Base-by-base conservation (phyloP, 495 filamentous ascomycete species). In the Annulohypoxylon bovei region DNA sequence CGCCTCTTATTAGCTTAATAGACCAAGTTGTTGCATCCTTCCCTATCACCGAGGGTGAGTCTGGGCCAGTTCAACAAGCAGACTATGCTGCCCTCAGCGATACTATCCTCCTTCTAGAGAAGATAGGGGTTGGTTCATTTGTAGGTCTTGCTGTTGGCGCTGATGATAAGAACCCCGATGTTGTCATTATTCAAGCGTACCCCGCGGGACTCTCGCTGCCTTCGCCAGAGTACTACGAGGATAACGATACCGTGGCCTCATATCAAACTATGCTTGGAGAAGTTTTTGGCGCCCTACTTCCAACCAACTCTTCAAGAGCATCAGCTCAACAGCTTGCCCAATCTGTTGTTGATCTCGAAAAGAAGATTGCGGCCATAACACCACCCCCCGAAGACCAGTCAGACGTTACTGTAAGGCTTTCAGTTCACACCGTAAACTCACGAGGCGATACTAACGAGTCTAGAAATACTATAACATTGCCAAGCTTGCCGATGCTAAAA, bases 171-270 rank as follows among this genome's bases (percentile, higher is more conserved):
- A 85, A 91, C 72, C 90, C 89, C 27, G 85, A 83, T 54, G 84
- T 89, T 18, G 84, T 83, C n/a, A 81, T 90, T 16, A 81, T 86
- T 62, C 77, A 88, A 18, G 82, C 78, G 6, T 85, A 86, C 14
- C 87, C 87, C 42, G 74, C 76, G 0, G 69, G 77, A 47, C 86
- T 88, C 69, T 87, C 88, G 12, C 83, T 92, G 27, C 88, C 89
- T 20, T 84, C 88, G 1, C 86, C 88, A 60, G 87, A 91, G 68
- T 89, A 88, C 67, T 92, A 91, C 63, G 82, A 88, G 55, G 85
- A 90, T 62, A 81, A 83, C 0, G 73, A 86, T 18, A 77, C 84
- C 4, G 78, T 91, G 18, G 75, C 76, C 30, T 78, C 84, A 14
- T 92, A 91, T 69, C 79, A 83, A 46, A 30, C 67, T 3, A 84